Percentiles rank a stretch among this genome's conserved stretches.
Evolutionary conservation across 768 basidiomycete species (phyloP).

Genomic region (Auricularia heimuer): DNA sequence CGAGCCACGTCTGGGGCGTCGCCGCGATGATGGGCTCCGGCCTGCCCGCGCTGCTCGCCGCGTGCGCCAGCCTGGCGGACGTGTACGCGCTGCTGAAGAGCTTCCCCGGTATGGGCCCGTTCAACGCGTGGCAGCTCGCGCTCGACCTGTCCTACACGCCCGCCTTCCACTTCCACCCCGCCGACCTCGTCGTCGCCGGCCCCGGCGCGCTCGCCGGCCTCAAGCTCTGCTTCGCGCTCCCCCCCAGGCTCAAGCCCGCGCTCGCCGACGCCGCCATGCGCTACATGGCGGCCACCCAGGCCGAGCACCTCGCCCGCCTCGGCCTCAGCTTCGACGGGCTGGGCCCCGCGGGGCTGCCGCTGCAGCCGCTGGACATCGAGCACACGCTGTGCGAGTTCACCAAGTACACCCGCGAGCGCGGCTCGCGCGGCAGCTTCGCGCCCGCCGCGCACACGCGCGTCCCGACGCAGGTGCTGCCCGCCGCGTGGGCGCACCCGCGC

Average conservation of each 20-base stretch:
- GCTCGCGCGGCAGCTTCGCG: conserved; percentile 30
- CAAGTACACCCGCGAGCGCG: conserved; percentile 45
- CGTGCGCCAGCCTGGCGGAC: conserved; percentile 49
- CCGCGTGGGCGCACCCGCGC: conserved; percentile 45
- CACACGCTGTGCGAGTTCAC: conserved; percentile 73
- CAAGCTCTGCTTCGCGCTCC: conserved; percentile 47
- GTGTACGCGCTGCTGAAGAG: conserved; percentile 42
- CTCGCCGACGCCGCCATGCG: conserved; percentile 33
- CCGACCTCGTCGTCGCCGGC: conserved; percentile 63
- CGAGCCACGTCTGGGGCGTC: conserved; percentile 55
- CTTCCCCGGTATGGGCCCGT: conserved; percentile 66
- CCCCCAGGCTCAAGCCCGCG: conserved; percentile 16
- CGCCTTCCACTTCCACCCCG: conserved; percentile 46
- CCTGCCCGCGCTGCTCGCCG: conserved; percentile 37
- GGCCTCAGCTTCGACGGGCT: conserved; percentile 44
- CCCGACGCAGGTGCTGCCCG: conserved; percentile 29
- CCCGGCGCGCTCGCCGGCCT: conserved; percentile 59
- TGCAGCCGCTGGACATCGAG: conserved; percentile 65
- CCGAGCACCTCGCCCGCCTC: conserved; percentile 49
- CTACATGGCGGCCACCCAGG: conserved; percentile 53
- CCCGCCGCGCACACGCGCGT: conserved; percentile 21
- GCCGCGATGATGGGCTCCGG: conserved; percentile 45
- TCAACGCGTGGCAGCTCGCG: conserved; percentile 61
- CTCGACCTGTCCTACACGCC: conserved; percentile 45
- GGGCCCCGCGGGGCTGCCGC: conserved; percentile 32